Percentiles rank a stretch among this genome's conserved stretches.
These are phyloP conservation scores for Spathaspora arborariae DNA, from an alignment of 805 yeast genomes.

Conservation along the genomic window DNA sequence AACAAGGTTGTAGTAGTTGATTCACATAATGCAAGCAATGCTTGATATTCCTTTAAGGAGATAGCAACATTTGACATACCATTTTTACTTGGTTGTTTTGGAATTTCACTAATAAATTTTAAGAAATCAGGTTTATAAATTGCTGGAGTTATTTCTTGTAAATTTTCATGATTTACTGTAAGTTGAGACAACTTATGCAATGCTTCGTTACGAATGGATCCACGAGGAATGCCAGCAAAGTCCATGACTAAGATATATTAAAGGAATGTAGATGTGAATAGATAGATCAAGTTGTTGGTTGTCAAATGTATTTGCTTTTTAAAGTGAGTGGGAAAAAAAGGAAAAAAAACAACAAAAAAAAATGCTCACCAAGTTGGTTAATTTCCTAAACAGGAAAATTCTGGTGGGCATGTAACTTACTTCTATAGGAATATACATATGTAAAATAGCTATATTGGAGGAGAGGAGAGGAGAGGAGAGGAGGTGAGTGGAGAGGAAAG, in stretches of 20 bases:
- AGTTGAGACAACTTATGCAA: conserved; percentile 33
- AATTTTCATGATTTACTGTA: conserved; percentile 18
- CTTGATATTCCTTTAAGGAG: conserved; percentile 51
- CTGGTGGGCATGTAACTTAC: no score
- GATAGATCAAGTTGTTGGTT: not conserved
- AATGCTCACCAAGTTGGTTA: no score
- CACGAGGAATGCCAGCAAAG: conserved; percentile 33
- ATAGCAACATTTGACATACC: conserved; percentile 30
- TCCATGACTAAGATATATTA: conserved; percentile 25
- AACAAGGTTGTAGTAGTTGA: conserved; percentile 16
- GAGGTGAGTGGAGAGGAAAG: not conserved
- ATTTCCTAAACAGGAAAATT: no score
- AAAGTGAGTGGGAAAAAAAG: not conserved
- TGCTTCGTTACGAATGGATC: conserved; percentile 38
- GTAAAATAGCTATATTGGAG: no score
- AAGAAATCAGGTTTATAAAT: conserved; percentile 18
- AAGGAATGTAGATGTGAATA: not conserved
- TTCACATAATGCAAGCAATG: conserved; percentile 52
- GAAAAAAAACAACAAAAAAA: no score
- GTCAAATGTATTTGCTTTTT: no score
- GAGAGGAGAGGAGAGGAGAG: not conserved
- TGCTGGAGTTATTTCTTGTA: conserved; percentile 4
- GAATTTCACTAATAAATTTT: conserved; percentile 14
- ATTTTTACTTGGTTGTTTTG: conserved; percentile 1
- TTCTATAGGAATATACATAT: no score